phyloP scores from a whole-genome alignment of 345 rosid species.

The Limnanthes douglasii region DNA sequence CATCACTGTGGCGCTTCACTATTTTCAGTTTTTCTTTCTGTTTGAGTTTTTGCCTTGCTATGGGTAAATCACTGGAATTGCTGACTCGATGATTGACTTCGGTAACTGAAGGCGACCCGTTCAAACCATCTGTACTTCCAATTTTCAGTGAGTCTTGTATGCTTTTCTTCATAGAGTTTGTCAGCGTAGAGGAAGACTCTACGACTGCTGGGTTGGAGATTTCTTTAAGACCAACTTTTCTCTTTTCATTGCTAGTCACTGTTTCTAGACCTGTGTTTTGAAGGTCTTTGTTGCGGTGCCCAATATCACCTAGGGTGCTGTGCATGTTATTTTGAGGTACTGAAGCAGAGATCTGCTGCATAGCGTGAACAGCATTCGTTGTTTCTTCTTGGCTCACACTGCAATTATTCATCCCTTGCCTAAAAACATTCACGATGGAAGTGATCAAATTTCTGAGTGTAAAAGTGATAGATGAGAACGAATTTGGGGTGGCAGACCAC shows the following conservation, averaged over 20 bases:
- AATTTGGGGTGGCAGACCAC: too few relatives aligned
- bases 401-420: constrained; percentile 61
- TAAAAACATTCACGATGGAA: constrained; percentile 11
- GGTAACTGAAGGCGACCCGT: constrained; percentile 16
- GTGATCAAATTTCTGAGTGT: constrained; percentile 9
- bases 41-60: constrained; percentile 26
- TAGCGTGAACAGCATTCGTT: constrained; percentile 23
- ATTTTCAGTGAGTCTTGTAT: constrained; percentile 8
- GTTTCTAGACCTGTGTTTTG: constrained; percentile 14
- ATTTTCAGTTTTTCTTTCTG: constrained; percentile 36
- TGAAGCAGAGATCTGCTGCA: constrained; percentile 12
- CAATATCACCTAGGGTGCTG: too few relatives aligned
- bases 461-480: too few relatives aligned
- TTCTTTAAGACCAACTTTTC: constrained; percentile 30
- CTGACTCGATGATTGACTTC: constrained; percentile 20
- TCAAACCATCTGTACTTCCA: constrained; percentile 20
- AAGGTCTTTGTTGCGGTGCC: constrained; percentile 13
- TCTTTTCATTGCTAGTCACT: constrained; percentile 23
- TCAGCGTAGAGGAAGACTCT: constrained; percentile 17
- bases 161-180: constrained; percentile 28
- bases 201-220: constrained; percentile 8
- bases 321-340: constrained; percentile 14
- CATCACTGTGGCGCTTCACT: constrained; percentile 30
- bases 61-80: constrained; percentile 22
- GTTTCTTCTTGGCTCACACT: constrained; percentile 44